phyloP scores from a whole-genome alignment of 2,329 filamentous ascomycete genomes.

The Calonectria leucothoes region DNA sequence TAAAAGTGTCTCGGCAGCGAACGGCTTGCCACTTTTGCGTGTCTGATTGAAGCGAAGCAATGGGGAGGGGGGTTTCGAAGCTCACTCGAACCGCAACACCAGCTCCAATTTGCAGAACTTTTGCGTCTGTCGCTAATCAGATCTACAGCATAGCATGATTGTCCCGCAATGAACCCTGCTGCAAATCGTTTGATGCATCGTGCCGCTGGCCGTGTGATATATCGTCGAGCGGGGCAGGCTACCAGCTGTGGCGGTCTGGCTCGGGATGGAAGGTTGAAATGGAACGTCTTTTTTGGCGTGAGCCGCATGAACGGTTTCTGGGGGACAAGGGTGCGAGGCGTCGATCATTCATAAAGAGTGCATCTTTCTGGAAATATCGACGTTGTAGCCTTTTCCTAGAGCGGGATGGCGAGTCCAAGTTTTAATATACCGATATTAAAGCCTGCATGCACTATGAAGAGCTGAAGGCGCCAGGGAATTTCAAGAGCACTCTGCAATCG shows the following conservation, averaged over 20 bases:
- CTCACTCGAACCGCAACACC: not conserved
- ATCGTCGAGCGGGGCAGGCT: constrained; percentile 10
- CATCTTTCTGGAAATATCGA: not conserved
- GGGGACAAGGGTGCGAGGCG: not conserved
- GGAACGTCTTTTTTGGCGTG: not conserved
- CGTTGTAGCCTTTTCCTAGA: not conserved
- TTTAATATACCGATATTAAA: not conserved
- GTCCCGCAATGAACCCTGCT: not conserved
- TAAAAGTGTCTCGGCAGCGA: not conserved
- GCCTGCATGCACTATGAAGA: not conserved
- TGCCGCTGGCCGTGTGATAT: not conserved
- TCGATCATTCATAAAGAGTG: constrained; percentile 1
- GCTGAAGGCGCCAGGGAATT: not conserved
- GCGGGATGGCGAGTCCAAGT: not conserved
- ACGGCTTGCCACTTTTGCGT: not conserved
- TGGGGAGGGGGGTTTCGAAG: not conserved
- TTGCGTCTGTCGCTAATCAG: not conserved
- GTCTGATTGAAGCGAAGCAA: not conserved
- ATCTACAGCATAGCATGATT: not conserved
- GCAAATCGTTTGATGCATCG: not conserved
- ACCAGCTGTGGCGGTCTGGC: constrained; percentile 13
- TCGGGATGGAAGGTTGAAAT: not conserved
- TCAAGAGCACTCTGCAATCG: not conserved
- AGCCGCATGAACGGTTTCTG: constrained; percentile 14
- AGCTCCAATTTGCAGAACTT: not conserved